Percentiles rank a stretch among this genome's conserved stretches.
These are phyloP conservation scores for Pyricularia sp. DNA, from an alignment of 2,329 filamentous ascomycete species.

Conservation along the genomic window DNA sequence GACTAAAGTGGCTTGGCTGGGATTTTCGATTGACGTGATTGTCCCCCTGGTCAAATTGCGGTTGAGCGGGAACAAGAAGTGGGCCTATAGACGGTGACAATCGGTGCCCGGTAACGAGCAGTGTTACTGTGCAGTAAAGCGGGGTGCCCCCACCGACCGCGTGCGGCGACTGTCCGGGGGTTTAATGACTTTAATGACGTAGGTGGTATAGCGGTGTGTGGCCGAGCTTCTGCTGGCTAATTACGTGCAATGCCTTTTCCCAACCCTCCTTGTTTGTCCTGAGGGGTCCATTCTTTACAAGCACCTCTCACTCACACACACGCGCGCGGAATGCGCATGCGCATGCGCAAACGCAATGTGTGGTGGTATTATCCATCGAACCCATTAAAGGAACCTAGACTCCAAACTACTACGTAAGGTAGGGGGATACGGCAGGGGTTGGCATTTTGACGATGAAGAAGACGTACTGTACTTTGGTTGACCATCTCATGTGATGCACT, in stretches of 20 bases:
- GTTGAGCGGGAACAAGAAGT: background rate
- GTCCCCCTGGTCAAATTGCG: background rate
- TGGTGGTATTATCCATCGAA: background rate
- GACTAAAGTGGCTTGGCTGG: background rate
- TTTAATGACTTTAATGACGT: slow-evolving; percentile 5
- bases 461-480: background rate
- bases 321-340: background rate
- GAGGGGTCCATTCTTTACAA: background rate
- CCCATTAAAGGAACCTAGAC: too few species aligned
- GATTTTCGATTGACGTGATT: background rate
- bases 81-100: background rate
- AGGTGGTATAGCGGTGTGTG: slow-evolving; percentile 2
- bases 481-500: background rate
- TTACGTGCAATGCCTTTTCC: background rate
- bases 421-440: background rate
- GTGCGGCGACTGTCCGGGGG: background rate
- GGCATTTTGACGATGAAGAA: background rate
- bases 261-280: background rate
- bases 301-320: too few species aligned
- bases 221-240: background rate
- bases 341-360: background rate
- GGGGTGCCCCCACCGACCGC: background rate
- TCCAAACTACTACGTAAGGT: background rate
- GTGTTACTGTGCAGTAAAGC: background rate
- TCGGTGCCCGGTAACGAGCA: background rate